Base-by-base conservation (phyloP, 345 rosid genomes). In the Citrus cavaleriei region DNA sequence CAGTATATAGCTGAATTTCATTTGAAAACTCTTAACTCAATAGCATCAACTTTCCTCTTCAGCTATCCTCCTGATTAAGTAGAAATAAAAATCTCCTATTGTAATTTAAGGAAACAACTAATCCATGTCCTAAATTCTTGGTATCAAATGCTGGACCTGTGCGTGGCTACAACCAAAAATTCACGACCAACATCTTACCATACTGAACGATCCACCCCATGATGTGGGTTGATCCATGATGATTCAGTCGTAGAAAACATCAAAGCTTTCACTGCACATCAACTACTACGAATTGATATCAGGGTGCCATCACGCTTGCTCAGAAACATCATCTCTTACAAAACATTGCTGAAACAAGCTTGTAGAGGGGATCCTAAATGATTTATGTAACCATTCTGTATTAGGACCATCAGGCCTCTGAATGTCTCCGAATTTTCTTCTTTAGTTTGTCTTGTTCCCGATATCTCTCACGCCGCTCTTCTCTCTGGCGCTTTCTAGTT, bases 401-500 rank as follows among this genome's bases (percentile, higher is more conserved):
- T 3, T 27, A 10, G 24, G 73, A 40, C 21, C 7, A 82, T 84
- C 85, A 86, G 59, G 46, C 75, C 30, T 82, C 84, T 13, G 76
- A 55, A 22, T 79, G 73, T 62, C 86, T 84, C 57, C 88, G 78
- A 3, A 42, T 77, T 84, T 83, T 91, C 89, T 95, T 93, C 86
- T 83, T 88, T 42, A 70, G 32, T 77, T 93, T 93, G 61, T 94
- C 98, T 80, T 93, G 87, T 67, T 21, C 84, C 30, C 97, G 79
- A 74, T 91, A 93, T 75, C 93, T 89, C 77, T 90, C 98, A 75
- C 91, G 90, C 55, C 92, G 81, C 83, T 91, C 94, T 80, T 91
- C 98, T 81, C 98, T 91, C 60, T 67, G 87, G 35, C 97, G 95
- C 84, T 96, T 96, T 82, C 83, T 90, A 1, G 77, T 82, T 76